Conservation (phyloP, 441 rosid species). For the Croton laevigatus region DNA sequence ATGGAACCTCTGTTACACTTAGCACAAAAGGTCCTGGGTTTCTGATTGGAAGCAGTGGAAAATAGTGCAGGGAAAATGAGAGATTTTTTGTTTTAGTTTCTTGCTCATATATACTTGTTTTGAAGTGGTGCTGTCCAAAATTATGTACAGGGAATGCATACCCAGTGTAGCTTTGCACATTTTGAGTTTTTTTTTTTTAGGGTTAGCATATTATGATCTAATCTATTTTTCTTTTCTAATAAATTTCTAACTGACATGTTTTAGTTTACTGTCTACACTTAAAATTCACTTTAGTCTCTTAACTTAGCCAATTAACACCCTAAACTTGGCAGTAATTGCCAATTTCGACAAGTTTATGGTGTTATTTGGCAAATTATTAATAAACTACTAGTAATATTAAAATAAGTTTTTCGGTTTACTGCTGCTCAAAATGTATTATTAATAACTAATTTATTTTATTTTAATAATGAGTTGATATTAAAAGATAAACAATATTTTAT, state of each 20-base stretch:
- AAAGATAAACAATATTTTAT: no score
- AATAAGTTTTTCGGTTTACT: neutral
- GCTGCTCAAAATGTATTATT: no score
- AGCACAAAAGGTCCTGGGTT: slow-evolving; percentile 52
- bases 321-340: no score
- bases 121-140: neutral
- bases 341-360: no score
- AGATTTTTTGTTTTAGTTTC: neutral
- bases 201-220: neutral
- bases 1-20: slow-evolving; percentile 57
- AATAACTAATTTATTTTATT: no score
- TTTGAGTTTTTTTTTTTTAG: neutral
- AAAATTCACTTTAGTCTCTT: neutral
- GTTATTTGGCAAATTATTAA: no score
- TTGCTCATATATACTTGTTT: neutral
- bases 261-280: neutral
- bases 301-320: neutral
- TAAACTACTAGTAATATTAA: no score
- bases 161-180: neutral
- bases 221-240: neutral
- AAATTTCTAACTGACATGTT: neutral
- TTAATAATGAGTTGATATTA: no score
- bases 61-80: neutral
- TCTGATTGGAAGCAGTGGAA: slow-evolving; percentile 23
- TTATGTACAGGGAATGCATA: slow-evolving; percentile 1